Evolutionary conservation across 257 asterid genomes (phyloP), one percentile per base, ranked within the genome.

Genomic region (Haberlea rhodopensis): DNA sequence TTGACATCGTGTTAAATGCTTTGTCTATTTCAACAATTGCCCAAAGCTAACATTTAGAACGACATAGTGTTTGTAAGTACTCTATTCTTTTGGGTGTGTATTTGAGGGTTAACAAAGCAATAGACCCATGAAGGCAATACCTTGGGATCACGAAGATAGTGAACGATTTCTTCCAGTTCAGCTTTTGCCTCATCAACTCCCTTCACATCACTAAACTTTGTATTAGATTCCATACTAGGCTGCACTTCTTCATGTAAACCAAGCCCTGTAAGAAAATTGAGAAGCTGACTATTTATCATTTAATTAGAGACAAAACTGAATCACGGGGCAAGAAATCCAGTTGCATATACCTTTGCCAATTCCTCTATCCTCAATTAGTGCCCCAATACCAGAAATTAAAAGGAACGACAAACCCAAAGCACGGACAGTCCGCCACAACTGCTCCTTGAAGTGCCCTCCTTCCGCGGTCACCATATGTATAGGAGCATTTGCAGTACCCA

Each of bases 61-160:
- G 18, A 52, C 67, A 32, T n/a, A 62, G 34, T 60, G 16, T 15
- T 28, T 21, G 22, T 22, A 22, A 23, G 22, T 16, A 22, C 52
- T 60, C n/a, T 52, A 18, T 65, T 26, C 23, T 49, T 21, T 18
- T 43, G 9, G 45, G 43, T 24, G 27, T 24, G 62, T 40, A 19
- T 19, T n/a, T 20, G 22, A 9, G 24, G 19, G 68, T 26, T 20
- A 11, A 61, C 4, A 31, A 29, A 53, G 51, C 57, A 60, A 63
- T 57, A 71, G 58, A 29, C 65, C 23, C 43, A 46, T 54, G 23
- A 59, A 34, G 64, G 52, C 67, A 62, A 75, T 65, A 87, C 99
- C 96, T 87, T 92, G 34, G 99, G 97, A 79, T 92, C 97, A 75
- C 99, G 94, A 69, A 92, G 94, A 79, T 92, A 92, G 83, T 89